phyloP scores from a whole-genome alignment of 352 stramenopile genomes.

The Phytophthora pini region DNA sequence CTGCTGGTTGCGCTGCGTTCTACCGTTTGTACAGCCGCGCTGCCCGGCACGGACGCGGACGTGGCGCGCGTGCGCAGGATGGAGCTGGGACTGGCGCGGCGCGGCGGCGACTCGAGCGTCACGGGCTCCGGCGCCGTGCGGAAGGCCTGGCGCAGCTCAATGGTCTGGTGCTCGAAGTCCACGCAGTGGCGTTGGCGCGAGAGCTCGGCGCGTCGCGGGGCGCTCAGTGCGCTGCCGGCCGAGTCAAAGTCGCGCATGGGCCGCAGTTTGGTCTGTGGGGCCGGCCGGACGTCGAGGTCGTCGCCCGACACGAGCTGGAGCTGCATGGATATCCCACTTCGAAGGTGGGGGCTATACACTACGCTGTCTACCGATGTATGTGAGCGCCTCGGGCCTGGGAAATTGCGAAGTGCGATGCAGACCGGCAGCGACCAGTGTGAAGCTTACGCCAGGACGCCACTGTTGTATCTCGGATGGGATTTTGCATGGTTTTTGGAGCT shows the following conservation, averaged over 20 bases:
- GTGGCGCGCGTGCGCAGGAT: constrained; percentile 26
- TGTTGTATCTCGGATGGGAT: constrained; percentile 44
- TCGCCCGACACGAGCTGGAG: constrained; percentile 41
- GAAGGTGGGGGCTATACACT: no score
- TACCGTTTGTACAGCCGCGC: background rate
- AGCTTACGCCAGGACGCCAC: constrained; percentile 33
- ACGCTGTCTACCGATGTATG: background rate
- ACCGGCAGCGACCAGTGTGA: constrained; percentile 15
- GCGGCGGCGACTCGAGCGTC: constrained; percentile 46
- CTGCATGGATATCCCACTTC: constrained; percentile 20
- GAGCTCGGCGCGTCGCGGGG: constrained; percentile 51
- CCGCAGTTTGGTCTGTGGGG: constrained; percentile 20
- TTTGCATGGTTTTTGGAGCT: constrained; percentile 46
- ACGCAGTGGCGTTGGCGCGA: constrained; percentile 55
- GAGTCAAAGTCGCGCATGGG: constrained; percentile 54
- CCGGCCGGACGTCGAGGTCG: constrained; percentile 13
- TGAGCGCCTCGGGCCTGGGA: constrained; percentile 3
- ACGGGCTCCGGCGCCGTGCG: constrained; percentile 59
- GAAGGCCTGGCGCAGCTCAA: constrained; percentile 60
- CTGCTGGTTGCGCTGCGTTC: constrained; percentile 28
- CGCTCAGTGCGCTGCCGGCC: constrained; percentile 46
- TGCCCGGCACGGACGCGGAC: constrained; percentile 3
- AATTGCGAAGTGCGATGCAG: constrained; percentile 38
- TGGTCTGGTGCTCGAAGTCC: constrained; percentile 56
- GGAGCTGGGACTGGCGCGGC: constrained; percentile 19